Percentiles rank a stretch among this genome's conserved stretches.
Conservation (phyloP, 768 basidiomycete species). For the Russula olivacea region DNA sequence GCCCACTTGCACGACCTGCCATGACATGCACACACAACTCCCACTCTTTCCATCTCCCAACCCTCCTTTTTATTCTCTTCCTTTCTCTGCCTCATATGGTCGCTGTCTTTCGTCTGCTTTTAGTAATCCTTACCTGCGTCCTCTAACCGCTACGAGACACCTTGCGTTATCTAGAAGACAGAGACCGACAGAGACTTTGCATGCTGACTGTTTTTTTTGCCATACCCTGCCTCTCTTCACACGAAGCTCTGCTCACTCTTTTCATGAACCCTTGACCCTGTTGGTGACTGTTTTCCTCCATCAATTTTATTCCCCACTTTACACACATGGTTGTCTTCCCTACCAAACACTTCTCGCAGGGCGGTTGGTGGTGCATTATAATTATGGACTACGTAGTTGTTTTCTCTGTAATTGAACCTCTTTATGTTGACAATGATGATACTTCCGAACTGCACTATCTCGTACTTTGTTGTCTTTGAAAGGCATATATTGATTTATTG, state of each 20-base stretch:
- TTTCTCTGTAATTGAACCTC: conserved; percentile 14
- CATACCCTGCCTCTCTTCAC: background rate
- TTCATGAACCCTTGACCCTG: background rate
- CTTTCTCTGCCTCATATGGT: background rate
- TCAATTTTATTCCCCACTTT: background rate
- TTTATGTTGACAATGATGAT: conserved; percentile 15
- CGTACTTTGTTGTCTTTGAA: background rate
- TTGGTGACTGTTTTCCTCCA: background rate
- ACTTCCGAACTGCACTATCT: background rate
- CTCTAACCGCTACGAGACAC: conserved; percentile 11
- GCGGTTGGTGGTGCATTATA: conserved; percentile 22
- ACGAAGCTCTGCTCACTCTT: background rate
- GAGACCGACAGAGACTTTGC: conserved; percentile 11
- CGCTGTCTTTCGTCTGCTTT: background rate
- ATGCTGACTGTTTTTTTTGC: conserved; percentile 12
- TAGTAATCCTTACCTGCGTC: background rate
- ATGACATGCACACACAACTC: background rate
- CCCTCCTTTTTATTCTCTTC: background rate
- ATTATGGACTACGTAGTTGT: conserved; percentile 25
- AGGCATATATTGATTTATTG: background rate
- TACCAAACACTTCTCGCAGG: background rate
- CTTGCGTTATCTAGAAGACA: conserved; percentile 20
- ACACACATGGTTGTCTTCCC: background rate
- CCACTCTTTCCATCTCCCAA: background rate
- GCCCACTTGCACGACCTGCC: background rate